Base-by-base conservation (phyloP, 2,329 filamentous ascomycete species). In the Sphaerulina musiva region DNA sequence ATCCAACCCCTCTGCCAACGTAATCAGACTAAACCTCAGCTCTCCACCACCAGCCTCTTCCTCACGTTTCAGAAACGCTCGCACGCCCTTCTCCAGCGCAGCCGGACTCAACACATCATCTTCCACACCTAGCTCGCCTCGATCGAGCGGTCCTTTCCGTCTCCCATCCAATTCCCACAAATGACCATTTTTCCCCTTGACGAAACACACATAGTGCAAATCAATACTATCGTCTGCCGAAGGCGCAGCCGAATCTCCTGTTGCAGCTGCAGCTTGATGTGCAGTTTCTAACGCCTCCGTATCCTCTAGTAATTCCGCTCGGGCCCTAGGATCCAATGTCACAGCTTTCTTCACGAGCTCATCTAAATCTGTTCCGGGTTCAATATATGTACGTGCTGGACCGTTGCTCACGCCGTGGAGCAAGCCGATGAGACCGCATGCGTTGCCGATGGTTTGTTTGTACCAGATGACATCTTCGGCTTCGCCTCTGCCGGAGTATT, bases 191-290 rank as follows among this genome's bases (percentile, higher is more conserved):
- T 73, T 73, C 2, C 79, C 80, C 75, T 91, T 93, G 49, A 93
- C 87, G 72, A 97, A 98, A 67, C 89, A 93, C 45, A 97, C 92
- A 69, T 95, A 97, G 75, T 98, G 93, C 64, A 96, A 77, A 68
- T 96, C 92, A n/a, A 95, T 79, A 62, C 86, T 81, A 64, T 88
- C 87, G n/a, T 83, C 80, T 7, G 89, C 89, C 51, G 80, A 74
- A 0, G 93, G 92, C 1, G 91, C 88, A 10, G 77, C 69, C 1
- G 90, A 95, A 68, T 92, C 89, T 14, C 92, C 92, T 56, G 79
- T 75, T 6, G 78, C 78, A 4, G 92, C 93, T 11, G 89, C 90
- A 56, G 81, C 80, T 45, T 82, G 81, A 73, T 97, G 91, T 6
- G 89, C 91, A 4, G 73, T 76, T 51, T 95, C 91, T 47, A 97